phyloP scores from a whole-genome alignment of 495 filamentous ascomycete species.

The Trichoderma parareesei region DNA sequence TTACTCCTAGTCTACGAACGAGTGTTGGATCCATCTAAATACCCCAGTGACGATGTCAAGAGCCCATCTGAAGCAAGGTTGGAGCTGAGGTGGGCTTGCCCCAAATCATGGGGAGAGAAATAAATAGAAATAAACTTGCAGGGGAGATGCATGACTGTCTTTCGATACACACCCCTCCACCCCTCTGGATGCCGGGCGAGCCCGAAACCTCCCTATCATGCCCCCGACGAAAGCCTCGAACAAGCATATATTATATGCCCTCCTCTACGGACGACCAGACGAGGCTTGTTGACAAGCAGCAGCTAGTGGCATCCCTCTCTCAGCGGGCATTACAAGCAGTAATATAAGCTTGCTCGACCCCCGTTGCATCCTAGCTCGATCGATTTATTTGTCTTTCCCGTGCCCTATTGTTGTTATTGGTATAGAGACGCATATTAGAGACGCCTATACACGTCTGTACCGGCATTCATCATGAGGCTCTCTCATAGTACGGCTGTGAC shows the following conservation, averaged over 20 bases:
- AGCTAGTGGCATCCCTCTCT: neutral
- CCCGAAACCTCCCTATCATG: neutral
- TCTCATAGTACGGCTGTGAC: neutral
- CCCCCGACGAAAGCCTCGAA: neutral
- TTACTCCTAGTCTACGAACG: too few species aligned
- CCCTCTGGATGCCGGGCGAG: neutral
- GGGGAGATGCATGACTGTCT: neutral
- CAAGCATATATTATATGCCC: neutral
- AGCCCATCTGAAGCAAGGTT: neutral
- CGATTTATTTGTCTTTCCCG: neutral
- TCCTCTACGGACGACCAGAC: neutral
- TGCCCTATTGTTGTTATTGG: too few species aligned
- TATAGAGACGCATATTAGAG: too few species aligned
- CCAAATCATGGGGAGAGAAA: neutral
- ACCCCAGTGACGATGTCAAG: neutral
- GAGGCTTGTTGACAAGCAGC: neutral
- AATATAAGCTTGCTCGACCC: neutral
- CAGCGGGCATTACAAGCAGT: neutral
- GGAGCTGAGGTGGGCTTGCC: neutral
- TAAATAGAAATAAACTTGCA: neutral
- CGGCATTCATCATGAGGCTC: neutral
- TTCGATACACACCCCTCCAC: neutral
- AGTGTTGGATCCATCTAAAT: neutral
- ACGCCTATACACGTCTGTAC: neutral
- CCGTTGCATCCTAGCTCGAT: neutral